phyloP scores from a whole-genome alignment of 495 filamentous ascomycete species.

The Cladorrhinum samala region DNA sequence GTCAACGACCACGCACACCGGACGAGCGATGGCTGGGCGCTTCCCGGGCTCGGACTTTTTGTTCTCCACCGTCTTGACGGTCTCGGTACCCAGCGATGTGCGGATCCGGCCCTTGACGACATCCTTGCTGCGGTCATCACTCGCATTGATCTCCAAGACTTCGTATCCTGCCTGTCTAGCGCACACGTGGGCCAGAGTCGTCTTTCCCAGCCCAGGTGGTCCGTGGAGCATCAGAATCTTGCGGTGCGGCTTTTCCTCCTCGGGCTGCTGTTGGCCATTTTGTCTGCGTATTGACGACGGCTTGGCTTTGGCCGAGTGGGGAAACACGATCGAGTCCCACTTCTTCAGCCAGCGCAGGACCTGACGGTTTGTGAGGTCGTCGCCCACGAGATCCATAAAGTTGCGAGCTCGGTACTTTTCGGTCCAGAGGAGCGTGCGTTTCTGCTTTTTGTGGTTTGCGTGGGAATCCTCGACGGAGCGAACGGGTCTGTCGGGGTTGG shows the following conservation, averaged over 20 bases:
- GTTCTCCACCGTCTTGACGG: conserved; percentile 73
- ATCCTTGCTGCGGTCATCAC: conserved; percentile 66
- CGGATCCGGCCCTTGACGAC: conserved; percentile 87
- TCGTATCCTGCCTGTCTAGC: conserved; percentile 93
- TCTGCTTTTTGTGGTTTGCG: conserved; percentile 36
- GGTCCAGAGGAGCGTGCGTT: conserved; percentile 63
- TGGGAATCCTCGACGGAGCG: conserved; percentile 32
- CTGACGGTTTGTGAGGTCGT: conserved; percentile 87
- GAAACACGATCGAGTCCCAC: conserved; percentile 92
- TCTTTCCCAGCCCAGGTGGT: conserved; percentile 90
- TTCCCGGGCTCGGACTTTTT: conserved; percentile 51
- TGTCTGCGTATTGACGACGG: conserved; percentile 23
- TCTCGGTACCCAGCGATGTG: conserved; percentile 85
- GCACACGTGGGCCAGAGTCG: conserved; percentile 92
- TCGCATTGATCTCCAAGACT: conserved; percentile 83
- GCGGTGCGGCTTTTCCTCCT: conserved; percentile 64
- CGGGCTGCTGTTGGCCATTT: conserved; percentile 20
- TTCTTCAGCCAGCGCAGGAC: conserved; percentile 89
- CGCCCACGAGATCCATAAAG: conserved; percentile 89
- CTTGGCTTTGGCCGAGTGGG: conserved; percentile 56
- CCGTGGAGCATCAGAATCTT: conserved; percentile 89
- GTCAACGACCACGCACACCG: conserved; percentile 89
- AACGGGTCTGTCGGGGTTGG: conserved; percentile 23
- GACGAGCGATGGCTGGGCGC: conserved; percentile 67
- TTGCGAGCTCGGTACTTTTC: conserved; percentile 88